phyloP scores from a whole-genome alignment of 2,329 filamentous ascomycete species.

The Esteya vermicola region DNA sequence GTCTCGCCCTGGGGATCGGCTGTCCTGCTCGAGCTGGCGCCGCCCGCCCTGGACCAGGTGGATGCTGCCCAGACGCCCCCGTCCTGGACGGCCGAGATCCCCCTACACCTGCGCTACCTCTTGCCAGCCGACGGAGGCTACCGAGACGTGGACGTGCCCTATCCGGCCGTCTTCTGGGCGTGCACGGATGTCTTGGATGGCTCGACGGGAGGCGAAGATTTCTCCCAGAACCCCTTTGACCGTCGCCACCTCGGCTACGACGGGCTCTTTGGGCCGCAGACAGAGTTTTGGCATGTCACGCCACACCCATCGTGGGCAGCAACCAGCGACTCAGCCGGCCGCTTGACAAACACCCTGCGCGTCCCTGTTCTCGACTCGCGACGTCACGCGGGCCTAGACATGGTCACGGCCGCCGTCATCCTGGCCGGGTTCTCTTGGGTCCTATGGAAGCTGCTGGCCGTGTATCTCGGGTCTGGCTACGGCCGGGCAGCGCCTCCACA shows the following conservation, averaged over 20 bases:
- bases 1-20: conserved; percentile 65
- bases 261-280: conserved; percentile 57
- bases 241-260: conserved; percentile 76
- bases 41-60: conserved; percentile 18
- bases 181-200: conserved; percentile 55
- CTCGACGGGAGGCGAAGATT: no score
- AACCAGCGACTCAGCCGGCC: not conserved
- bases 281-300: conserved; percentile 68
- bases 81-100: conserved; percentile 54
- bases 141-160: conserved; percentile 48
- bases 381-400: conserved; percentile 31
- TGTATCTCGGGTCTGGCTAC: conserved; percentile 21
- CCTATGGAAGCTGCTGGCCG: conserved; percentile 39
- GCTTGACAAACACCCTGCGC: conserved; percentile 37
- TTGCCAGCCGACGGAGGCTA: conserved; percentile 43
- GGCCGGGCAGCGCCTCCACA: conserved; percentile 11
- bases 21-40: conserved; percentile 59
- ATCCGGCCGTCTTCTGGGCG: conserved; percentile 82
- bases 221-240: conserved; percentile 73
- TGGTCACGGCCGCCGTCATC: conserved; percentile 45
- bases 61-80: not conserved
- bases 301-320: conserved; percentile 24
- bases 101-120: conserved; percentile 77
- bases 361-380: conserved; percentile 53
- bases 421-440: conserved; percentile 56